These are phyloP conservation scores for Perkinsus marinus DNA, from an alignment of 169 alveolate genomes.

Conservation along the genomic window DNA sequence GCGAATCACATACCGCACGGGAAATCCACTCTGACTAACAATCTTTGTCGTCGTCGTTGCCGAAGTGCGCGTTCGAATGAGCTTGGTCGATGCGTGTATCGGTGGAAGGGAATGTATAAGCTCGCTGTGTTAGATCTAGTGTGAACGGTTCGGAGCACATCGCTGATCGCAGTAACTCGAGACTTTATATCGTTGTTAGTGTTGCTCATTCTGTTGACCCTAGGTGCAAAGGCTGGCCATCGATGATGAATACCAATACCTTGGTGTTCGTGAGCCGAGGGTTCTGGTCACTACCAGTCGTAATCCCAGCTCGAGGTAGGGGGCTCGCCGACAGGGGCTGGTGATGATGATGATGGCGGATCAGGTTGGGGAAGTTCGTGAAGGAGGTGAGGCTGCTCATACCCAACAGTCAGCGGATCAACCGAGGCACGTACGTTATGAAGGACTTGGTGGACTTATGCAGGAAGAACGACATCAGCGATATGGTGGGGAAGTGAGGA, in stretches of 20 bases:
- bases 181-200: too few species aligned
- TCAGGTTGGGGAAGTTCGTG: conserved; percentile 76
- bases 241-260: background rate
- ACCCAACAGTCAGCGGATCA: conserved; percentile 87
- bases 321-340: conserved; percentile 75
- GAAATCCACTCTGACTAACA: too few species aligned
- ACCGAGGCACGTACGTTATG: conserved; percentile 83
- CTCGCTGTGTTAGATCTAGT: too few species aligned
- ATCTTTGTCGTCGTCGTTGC: too few species aligned
- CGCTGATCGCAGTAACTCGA: too few species aligned
- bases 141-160: too few species aligned
- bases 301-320: conserved; percentile 67
- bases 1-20: too few species aligned
- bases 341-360: conserved; percentile 73
- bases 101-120: too few species aligned
- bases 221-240: background rate
- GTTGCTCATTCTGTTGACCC: too few species aligned
- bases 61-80: too few species aligned
- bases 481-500: conserved; percentile 30
- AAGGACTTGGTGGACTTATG: conserved; percentile 84
- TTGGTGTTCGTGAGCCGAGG: conserved; percentile 80
- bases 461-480: conserved; percentile 81
- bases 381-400: conserved; percentile 84
- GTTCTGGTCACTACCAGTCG: conserved; percentile 90
- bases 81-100: too few species aligned